A percentile compares a stretch with the other conserved stretches of the same genome.
Evolutionary conservation across 768 basidiomycete genomes (phyloP).

Genomic region (Psilocybe sp.): DNA sequence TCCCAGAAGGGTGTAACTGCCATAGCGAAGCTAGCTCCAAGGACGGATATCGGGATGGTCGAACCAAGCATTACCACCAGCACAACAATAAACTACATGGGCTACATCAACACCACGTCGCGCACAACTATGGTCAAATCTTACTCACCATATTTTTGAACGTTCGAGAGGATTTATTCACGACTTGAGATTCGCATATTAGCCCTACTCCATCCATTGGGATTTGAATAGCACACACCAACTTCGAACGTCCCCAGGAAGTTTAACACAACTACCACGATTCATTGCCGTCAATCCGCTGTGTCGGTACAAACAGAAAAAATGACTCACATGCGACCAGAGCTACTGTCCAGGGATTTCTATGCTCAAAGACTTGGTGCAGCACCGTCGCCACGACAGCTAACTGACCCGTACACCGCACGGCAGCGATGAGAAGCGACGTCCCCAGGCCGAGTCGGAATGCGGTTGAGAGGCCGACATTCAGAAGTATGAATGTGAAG

Average conservation of each 20-base stretch:
- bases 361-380: conserved; percentile 71
- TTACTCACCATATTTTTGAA: conserved; percentile 66
- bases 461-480: conserved; percentile 59
- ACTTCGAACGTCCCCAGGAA: conserved; percentile 76
- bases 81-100: conserved; percentile 58
- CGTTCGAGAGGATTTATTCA: conserved; percentile 75
- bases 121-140: background rate
- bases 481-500: conserved; percentile 71
- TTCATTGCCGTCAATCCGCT: background rate
- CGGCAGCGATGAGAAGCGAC: conserved; percentile 64
- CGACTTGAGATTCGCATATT: conserved; percentile 38
- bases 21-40: conserved; percentile 79
- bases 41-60: conserved; percentile 75
- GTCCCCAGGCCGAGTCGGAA: conserved; percentile 69
- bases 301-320: background rate
- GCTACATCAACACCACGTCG: background rate
- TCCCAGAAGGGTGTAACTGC: conserved; percentile 76
- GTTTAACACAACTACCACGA: conserved; percentile 60
- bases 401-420: conserved; percentile 78
- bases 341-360: conserved; percentile 72
- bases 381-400: conserved; percentile 69
- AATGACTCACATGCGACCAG: conserved; percentile 63
- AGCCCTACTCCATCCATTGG: background rate
- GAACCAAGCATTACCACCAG: conserved; percentile 69
- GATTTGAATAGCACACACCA: conserved; percentile 41